These are phyloP conservation scores for Salix exigua DNA, from an alignment of 345 rosid species.

Conservation along the genomic window DNA sequence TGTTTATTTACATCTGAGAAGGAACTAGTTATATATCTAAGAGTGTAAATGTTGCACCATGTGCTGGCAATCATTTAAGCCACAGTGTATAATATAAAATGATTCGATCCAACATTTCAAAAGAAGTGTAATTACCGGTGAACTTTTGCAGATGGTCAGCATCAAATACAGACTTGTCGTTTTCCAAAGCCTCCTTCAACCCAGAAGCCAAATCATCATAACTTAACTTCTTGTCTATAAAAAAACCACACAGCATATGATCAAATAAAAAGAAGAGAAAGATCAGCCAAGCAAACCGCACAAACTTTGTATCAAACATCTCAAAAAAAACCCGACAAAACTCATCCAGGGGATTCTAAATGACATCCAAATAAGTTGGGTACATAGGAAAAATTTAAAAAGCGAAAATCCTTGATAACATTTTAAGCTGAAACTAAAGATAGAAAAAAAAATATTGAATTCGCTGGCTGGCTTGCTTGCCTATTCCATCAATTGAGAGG, in stretches of 20 bases:
- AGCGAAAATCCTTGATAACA: background rate
- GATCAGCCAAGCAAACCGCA: background rate
- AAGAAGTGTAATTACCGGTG: slow-evolving; percentile 41
- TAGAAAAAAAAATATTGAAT: background rate
- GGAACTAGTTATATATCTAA: too few species aligned
- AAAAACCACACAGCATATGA: background rate
- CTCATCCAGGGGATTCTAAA: background rate
- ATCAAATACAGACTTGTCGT: slow-evolving; percentile 63
- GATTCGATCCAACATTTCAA: background rate
- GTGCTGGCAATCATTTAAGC: too few species aligned
- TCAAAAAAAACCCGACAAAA: background rate
- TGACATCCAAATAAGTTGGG: background rate
- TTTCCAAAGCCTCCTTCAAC: slow-evolving; percentile 59
- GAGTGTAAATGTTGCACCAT: too few species aligned
- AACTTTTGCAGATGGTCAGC: slow-evolving; percentile 62
- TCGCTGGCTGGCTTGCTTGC: background rate
- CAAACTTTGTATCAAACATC: background rate
- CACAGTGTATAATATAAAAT: too few species aligned
- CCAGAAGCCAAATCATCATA: slow-evolving; percentile 67
- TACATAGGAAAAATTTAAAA: background rate
- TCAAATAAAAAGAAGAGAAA: background rate
- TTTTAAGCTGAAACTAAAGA: background rate
- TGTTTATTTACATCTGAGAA: too few species aligned
- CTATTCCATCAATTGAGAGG: too few species aligned
- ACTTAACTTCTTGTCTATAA: slow-evolving; percentile 52